Evolutionary conservation across 495 filamentous ascomycete genomes (phyloP), one percentile per base, ranked within the genome.

Genomic region (Pyrenopolyporus hunteri): DNA sequence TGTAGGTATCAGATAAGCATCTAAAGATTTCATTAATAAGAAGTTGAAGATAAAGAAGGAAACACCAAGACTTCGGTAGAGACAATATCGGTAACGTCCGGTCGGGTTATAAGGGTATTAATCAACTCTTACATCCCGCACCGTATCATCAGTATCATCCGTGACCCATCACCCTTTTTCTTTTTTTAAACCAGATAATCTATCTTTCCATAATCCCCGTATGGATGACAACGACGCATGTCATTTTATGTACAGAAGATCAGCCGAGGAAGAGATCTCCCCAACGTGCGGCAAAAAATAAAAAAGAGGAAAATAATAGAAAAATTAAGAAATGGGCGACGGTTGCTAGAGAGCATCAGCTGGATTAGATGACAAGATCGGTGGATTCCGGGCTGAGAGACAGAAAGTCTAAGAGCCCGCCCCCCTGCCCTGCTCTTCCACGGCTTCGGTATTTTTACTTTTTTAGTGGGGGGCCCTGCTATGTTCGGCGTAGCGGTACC

Each of bases 401-500:
- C 31, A 26, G 37, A 17, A n/a, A 40, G 16, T 33, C 35, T 19
- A 4, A 45, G 14, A 49, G 13, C 4, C 40, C 10, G 8, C 22
- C 19, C 37, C 39, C 40, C 29, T 54, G 33, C 50, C 49, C 42
- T 44, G 17, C 23, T 31, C 23, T 46, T 17, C 54, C 54, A 57
- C 19, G 16, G 29, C 51, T 51, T 57, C 59, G 59, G 59, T 51
- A 56, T 37, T 44, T 29, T 52, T n/a, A 29, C 5, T 4, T 29
- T 52, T 57, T 53, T 40, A 57, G 46, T 59, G 61, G 61, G 61
- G 61, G 40, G 45, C 55, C 61, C 61, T 55, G 35, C 61, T 44
- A 55, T 55, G 40, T 49, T 64, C 55, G 44, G 43, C 50, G 36
- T 40, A 49, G 29, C 58, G 48, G 57, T 40, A 45, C 40, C 36